Conservation (phyloP, 345 rosid genomes). For the Salix udensis region DNA sequence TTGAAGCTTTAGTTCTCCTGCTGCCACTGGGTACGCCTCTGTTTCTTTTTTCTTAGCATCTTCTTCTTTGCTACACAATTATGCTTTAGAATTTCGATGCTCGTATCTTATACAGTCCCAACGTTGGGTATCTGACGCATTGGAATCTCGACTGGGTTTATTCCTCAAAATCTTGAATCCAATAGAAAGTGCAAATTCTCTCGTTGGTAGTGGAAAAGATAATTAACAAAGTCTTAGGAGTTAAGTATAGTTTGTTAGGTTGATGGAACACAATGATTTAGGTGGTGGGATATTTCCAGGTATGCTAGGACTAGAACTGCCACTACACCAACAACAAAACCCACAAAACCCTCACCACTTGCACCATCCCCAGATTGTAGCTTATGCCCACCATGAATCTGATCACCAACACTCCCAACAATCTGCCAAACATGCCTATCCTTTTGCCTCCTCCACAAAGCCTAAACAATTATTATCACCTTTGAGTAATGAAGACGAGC, state of each 20-base stretch:
- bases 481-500: slow-evolving; percentile 73
- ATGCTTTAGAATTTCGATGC: background rate
- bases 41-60: background rate
- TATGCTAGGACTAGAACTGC: slow-evolving; percentile 67
- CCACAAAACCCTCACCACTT: slow-evolving; percentile 34
- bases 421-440: slow-evolving; percentile 35
- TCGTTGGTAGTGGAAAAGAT: background rate
- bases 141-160: background rate
- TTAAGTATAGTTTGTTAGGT: slow-evolving; percentile 4
- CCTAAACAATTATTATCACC: slow-evolving; percentile 52
- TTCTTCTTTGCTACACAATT: background rate
- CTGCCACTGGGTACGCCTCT: background rate
- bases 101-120: background rate
- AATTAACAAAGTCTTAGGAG: background rate
- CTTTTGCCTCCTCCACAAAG: slow-evolving; percentile 36
- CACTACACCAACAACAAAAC: slow-evolving; percentile 50
- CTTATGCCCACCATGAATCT: slow-evolving; percentile 39
- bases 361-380: slow-evolving; percentile 56
- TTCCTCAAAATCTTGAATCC: background rate
- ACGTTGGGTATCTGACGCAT: background rate
- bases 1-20: background rate
- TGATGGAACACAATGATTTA: slow-evolving; percentile 66
- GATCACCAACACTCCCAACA: slow-evolving; percentile 44
- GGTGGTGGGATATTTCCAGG: slow-evolving; percentile 62
- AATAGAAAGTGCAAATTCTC: background rate